These are phyloP conservation scores for Ophiostoma novo-ulmi DNA, from an alignment of 2,329 filamentous ascomycete genomes.

Conservation along the genomic window DNA sequence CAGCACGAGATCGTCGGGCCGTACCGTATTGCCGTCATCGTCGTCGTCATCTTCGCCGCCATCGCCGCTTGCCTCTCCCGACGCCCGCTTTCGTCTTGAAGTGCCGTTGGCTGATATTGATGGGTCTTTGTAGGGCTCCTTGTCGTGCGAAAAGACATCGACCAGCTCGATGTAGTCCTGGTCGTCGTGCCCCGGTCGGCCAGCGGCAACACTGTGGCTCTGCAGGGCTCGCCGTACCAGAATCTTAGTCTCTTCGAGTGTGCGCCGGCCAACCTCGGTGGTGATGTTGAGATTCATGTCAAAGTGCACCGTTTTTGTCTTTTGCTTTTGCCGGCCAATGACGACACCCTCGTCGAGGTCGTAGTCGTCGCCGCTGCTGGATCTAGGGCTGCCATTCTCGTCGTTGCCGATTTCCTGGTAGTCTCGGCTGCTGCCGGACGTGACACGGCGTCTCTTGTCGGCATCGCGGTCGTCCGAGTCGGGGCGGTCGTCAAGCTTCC, in stretches of 20 bases:
- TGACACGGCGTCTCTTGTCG: constrained; percentile 16
- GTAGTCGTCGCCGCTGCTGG: not conserved
- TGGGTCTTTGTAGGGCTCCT: constrained; percentile 35
- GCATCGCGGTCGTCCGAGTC: constrained; percentile 17
- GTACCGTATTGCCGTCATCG: constrained; percentile 36
- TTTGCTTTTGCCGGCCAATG: constrained; percentile 38
- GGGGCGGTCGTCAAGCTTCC: constrained; percentile 22
- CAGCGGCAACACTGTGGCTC: constrained; percentile 49
- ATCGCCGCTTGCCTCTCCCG: constrained; percentile 41
- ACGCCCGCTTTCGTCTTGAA: constrained; percentile 32
- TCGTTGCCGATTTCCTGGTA: not conserved
- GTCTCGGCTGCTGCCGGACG: not conserved
- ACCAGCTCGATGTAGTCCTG: constrained; percentile 59
- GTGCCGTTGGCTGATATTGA: not conserved
- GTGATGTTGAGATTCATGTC: constrained; percentile 54
- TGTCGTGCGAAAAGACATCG: constrained; percentile 51
- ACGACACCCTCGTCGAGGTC: constrained; percentile 9
- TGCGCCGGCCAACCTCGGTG: constrained; percentile 49
- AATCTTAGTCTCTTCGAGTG: constrained; percentile 51
- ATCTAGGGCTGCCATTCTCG: not conserved
- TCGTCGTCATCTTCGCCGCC: constrained; percentile 47
- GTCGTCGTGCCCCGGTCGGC: constrained; percentile 33
- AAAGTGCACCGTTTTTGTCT: constrained; percentile 52
- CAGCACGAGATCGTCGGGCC: constrained; percentile 52
- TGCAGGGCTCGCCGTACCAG: constrained; percentile 54